Evolutionary conservation across 1,284 basidiomycete genomes (phyloP), one percentile per base, ranked within the genome.

Genomic region (Cryptococcus sp.): DNA sequence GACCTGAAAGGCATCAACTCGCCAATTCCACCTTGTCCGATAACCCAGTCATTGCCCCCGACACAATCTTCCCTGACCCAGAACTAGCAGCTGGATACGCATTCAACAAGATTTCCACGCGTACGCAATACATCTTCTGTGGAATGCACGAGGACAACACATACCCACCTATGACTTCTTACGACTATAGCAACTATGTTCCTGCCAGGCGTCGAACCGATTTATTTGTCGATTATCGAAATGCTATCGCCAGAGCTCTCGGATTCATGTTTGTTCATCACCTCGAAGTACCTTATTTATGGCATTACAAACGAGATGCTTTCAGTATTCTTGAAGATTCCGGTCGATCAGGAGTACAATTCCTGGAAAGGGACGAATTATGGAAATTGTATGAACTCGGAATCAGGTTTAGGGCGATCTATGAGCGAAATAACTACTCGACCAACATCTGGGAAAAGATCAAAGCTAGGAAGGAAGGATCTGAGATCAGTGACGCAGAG

Each of bases 1-100:
- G 91, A 41, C 96, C 96, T 0, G 96, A 99, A 73, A 87, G 80
- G 45, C 91, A 97, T 84, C 96, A 98, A 73, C 82, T 98, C 24
- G 83, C 86, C 16, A 88, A 86, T n/a, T 90, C 88, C 23, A 88
- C 88, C 0, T 75, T 96, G 21, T 87, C 88, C 3, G 75, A 79
- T 40, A 82, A 81, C 45, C 80, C 87, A 4, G 81, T 83, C 10
- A 72, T 91, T 45, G 76, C 77, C 9, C 84, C 85, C 58, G 83
- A 84, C 55, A 56, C 64, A 1, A 56, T 71, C 7, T 77, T 71
- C 55, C 72, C 74, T 22, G 66, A 67, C 7, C 67, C 68, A 2
- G 86, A 91, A 57, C 78, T 94, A 53, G 93, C 92, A 10, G 85
- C 92, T 7, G 81, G 83, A 56, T 98, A 93, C 92, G 87, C 94